Conservation (phyloP, 1,284 basidiomycete genomes). For the Ceratobasidium sp. region DNA sequence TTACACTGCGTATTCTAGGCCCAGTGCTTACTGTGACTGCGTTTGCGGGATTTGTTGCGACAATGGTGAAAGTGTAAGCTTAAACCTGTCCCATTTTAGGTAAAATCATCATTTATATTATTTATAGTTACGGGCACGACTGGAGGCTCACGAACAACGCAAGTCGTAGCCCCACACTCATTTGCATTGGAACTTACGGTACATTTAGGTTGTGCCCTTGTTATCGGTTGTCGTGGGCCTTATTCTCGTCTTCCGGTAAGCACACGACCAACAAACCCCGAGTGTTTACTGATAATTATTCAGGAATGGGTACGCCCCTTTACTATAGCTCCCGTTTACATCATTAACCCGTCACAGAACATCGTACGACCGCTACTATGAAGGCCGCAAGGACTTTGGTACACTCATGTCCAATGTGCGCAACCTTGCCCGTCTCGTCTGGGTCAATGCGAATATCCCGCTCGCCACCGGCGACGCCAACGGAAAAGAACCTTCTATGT, state of each 20-base stretch:
- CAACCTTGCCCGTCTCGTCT: conserved; percentile 70
- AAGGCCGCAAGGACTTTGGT: conserved; percentile 85
- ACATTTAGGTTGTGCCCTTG: too few relatives aligned
- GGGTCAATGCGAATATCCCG: conserved; percentile 78
- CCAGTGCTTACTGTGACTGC: conserved; percentile 77
- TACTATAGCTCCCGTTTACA: too few relatives aligned
- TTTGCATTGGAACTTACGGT: too few relatives aligned
- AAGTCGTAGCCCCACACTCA: too few relatives aligned
- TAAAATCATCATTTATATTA: conserved; percentile 3
- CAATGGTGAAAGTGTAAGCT: conserved; percentile 34
- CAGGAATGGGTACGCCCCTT: too few relatives aligned
- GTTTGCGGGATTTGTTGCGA: conserved; percentile 59
- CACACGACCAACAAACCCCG: too few relatives aligned
- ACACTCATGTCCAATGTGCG: conserved; percentile 66
- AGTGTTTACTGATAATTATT: too few relatives aligned
- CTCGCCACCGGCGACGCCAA: conserved; percentile 50
- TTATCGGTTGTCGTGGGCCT: too few relatives aligned
- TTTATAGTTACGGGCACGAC: conserved; percentile 35
- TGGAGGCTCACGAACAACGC: conserved; percentile 56
- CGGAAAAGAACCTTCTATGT: conserved; percentile 29
- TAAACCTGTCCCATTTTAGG: background rate
- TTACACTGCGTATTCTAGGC: conserved; percentile 23
- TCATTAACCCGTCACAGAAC: conserved; percentile 16
- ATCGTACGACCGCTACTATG: conserved; percentile 56
- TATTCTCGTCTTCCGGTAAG: too few relatives aligned